Base-by-base conservation (phyloP, 1,284 basidiomycete genomes). In the Trichosporon ovoides region DNA sequence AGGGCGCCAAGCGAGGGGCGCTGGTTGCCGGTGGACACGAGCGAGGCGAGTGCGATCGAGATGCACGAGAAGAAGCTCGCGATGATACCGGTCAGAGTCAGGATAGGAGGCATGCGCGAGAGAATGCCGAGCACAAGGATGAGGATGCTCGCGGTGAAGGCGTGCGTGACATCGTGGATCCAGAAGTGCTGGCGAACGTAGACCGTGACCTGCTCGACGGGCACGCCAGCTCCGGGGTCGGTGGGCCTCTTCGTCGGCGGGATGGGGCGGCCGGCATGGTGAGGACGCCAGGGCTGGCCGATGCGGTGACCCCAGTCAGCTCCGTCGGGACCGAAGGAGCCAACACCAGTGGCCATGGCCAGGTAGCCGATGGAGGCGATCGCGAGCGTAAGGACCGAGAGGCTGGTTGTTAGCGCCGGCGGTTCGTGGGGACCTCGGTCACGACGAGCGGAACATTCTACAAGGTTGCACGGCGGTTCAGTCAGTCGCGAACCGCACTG, bases 361-460 rank as follows among this genome's bases (percentile, higher is more conserved):
- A 75, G 58, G 66, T 76, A 75, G n/a, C 69, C 63, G 38, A 71
- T 55, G 62, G 70, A 67, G 12, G 73, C 68, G 61, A 70, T 67
- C 43, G 68, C 63, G 46, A 76, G 65, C 20, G 72, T 65, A 33
- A 69, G 55, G 18, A 66, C 68, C 31, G 70, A 70, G 37, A 74
- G 51, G 55, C 70, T 66, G 55, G 46, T 4, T 12, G 52, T 60
- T 7, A 58, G 53, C 37, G 43, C 3, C 28, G n/a, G n/a, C n/a
- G n/a, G 22, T 11, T 31, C 12, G 13, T 7, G n/a, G 16, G 43
- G 20, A 19, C 10, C 22, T 43, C 13, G 35, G 16, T 12, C 35
- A 36, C 11, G 35, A 12, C 20, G 20, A 13, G 19, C 10, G 18
- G 20, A 20, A 14, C 38, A 20, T 19, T 19, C 38, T 2, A 14